Evolutionary conservation across 139 green algal genomes (phyloP), one percentile per base, ranked within the genome.

Genomic region (Gonium pectorale): DNA sequence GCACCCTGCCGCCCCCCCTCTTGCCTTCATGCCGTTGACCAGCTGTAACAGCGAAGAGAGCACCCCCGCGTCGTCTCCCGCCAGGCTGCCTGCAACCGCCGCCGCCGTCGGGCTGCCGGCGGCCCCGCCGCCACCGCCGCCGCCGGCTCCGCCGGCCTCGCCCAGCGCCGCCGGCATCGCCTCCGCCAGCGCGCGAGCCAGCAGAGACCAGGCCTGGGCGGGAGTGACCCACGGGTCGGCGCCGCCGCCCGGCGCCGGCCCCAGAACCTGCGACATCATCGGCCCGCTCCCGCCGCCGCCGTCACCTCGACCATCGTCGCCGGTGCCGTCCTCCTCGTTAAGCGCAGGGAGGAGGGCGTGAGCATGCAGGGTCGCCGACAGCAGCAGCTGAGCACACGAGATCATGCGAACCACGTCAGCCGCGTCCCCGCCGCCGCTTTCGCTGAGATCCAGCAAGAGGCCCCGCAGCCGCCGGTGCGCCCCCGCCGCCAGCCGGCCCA

Each of bases 281-380:
- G 17, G 73, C 71, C n/a, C n/a, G n/a, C 3, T 64, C 24, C 33
- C 29, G 4, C 38, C 24, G 26, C 73, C 54, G 54, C 29, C 38
- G 40, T 8, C n/a, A n/a, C n/a, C n/a, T n/a, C n/a, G n/a, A n/a
- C n/a, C n/a, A n/a, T n/a, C n/a, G n/a, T n/a, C n/a, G n/a, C n/a
- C n/a, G n/a, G n/a, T n/a, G n/a, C n/a, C n/a, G n/a, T n/a, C n/a
- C n/a, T n/a, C n/a, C n/a, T n/a, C n/a, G n/a, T n/a, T n/a, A n/a
- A n/a, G n/a, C n/a, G n/a, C n/a, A n/a, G n/a, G n/a, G n/a, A 4
- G 59, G 26, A 82, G 75, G 22, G 43, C 19, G 31, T 83, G n/a
- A 40, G 62, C 77, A n/a, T 73, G 43, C 31, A 73, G 31, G 22
- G 62, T 64, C 19, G 77, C 40, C n/a, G 77, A 63, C 4, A 83